phyloP scores from a whole-genome alignment of 352 stramenopile genomes.

The Thraustochytrium striatum region DNA sequence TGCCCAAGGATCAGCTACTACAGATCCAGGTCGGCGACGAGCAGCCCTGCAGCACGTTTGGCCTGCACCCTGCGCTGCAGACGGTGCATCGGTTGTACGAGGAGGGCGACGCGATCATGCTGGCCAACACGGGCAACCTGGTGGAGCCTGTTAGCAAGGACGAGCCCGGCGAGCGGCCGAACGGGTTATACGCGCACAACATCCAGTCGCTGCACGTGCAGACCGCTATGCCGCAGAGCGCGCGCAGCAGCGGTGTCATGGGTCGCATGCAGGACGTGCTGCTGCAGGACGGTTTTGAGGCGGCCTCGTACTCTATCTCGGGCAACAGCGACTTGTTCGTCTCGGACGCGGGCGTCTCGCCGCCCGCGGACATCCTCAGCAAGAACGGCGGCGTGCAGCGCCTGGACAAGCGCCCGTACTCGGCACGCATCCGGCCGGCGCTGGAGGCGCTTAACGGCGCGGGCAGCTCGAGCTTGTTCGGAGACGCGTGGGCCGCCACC shows the following conservation, averaged over 20 bases:
- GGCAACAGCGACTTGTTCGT: conserved; percentile 56
- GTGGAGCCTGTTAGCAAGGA: conserved; percentile 61
- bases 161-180: conserved; percentile 54
- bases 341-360: conserved; percentile 52
- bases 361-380: conserved; percentile 50
- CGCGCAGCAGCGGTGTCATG: conserved; percentile 59
- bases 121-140: conserved; percentile 63
- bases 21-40: conserved; percentile 15
- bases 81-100: conserved; percentile 60
- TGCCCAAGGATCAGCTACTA: neutral
- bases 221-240: conserved; percentile 56
- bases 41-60: conserved; percentile 61
- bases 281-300: conserved; percentile 47
- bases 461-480: neutral
- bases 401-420: conserved; percentile 54
- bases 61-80: conserved; percentile 56
- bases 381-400: neutral
- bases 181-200: conserved; percentile 61
- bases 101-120: conserved; percentile 56
- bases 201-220: conserved; percentile 53
- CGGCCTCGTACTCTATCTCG: conserved; percentile 54
- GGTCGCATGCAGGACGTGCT: conserved; percentile 61
- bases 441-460: neutral
- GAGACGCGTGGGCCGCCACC: conserved; percentile 5
- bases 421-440: neutral